A percentile compares a stretch with the other conserved stretches of the same genome.
Evolutionary conservation across 176 grass and related monocot genomes (phyloP).

Genomic region (Sorghum bicolor): Sorghum_bicolor_NCBIv3 NC_012873.2:2257001-2257500

Average conservation of each 20-base stretch:
- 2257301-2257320: slow-evolving; percentile 85
- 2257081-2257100: slow-evolving; percentile 69
- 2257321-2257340: slow-evolving; percentile 40
- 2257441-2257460: slow-evolving; percentile 45
- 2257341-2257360: slow-evolving; percentile 76
- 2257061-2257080: slow-evolving; percentile 66
- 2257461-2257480: background rate
- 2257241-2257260: slow-evolving; percentile 83
- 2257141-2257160: background rate
- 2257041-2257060: slow-evolving; percentile 68
- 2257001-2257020: slow-evolving; percentile 39
- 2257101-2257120: slow-evolving; percentile 45
- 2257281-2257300: slow-evolving; percentile 69
- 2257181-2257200: background rate
- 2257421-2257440: slow-evolving; percentile 68
- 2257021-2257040: slow-evolving; percentile 57
- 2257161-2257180: background rate
- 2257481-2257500: background rate
- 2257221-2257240: slow-evolving; percentile 62
- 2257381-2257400: slow-evolving; percentile 48
- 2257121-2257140: background rate
- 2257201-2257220: slow-evolving; percentile 78
- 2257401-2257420: slow-evolving; percentile 77
- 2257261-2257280: slow-evolving; percentile 93
- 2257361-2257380: slow-evolving; percentile 70